Evolutionary conservation across 495 filamentous ascomycete species (phyloP).

Genomic region (Penicillium pancosmium): DNA sequence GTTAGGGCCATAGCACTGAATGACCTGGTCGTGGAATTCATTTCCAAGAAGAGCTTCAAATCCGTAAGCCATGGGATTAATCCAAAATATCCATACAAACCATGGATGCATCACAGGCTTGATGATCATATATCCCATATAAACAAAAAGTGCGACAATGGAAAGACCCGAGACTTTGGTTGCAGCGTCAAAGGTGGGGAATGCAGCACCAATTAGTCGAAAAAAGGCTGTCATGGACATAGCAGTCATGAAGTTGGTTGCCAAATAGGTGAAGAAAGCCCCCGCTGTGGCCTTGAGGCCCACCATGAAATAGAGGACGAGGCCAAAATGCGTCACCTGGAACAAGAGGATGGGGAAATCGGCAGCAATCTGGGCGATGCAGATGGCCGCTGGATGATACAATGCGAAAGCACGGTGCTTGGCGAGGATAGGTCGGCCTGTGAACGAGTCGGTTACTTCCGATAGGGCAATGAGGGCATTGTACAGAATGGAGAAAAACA

Average conservation of each 20-base stretch:
- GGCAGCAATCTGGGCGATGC: constrained; percentile 64
- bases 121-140: constrained; percentile 56
- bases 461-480: constrained; percentile 68
- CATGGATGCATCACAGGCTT: constrained; percentile 67
- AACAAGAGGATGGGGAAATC: constrained; percentile 66
- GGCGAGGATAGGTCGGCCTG: constrained; percentile 64
- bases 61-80: constrained; percentile 70
- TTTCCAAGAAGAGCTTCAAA: constrained; percentile 67
- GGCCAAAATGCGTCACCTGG: constrained; percentile 61
- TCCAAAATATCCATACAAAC: constrained; percentile 71
- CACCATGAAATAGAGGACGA: constrained; percentile 74
- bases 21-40: constrained; percentile 58
- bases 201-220: constrained; percentile 45
- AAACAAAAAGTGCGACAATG: constrained; percentile 53
- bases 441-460: constrained; percentile 69
- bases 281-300: constrained; percentile 43
- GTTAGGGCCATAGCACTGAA: constrained; percentile 46
- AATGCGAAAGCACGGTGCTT: constrained; percentile 75
- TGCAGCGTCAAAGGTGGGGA: constrained; percentile 48
- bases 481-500: constrained; percentile 73
- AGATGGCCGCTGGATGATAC: constrained; percentile 70
- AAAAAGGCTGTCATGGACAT: constrained; percentile 49
- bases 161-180: constrained; percentile 49
- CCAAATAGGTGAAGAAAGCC: constrained; percentile 52
- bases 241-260: constrained; percentile 35